Percentiles rank a stretch among this genome's conserved stretches.
Conservation (phyloP, 306 rosid species). For the Cucurbita argyrosperma region DNA sequence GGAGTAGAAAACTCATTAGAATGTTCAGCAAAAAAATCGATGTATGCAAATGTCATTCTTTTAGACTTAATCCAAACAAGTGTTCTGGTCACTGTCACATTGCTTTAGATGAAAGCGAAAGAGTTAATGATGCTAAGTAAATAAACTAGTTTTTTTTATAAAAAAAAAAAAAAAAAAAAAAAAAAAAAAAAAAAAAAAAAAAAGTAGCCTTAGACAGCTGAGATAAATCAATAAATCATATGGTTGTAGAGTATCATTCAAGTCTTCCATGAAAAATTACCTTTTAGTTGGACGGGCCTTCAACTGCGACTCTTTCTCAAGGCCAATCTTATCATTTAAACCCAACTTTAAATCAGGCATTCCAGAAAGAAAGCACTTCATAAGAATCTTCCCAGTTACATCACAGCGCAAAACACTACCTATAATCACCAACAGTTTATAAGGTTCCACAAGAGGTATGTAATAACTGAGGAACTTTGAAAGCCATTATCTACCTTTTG, state of each 20-base stretch:
- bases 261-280: constrained; percentile 24
- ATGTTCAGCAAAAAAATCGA: no score
- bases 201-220: background rate
- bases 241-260: background rate
- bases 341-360: constrained; percentile 98
- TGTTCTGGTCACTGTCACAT: no score
- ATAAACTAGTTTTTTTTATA: no score
- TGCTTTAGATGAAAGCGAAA: no score
- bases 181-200: background rate
- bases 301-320: constrained; percentile 86
- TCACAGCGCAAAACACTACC: constrained; percentile 88
- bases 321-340: constrained; percentile 87
- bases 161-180: background rate
- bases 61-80: no score
- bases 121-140: no score
- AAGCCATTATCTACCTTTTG: constrained; percentile 48
- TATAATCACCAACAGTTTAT: constrained; percentile 21
- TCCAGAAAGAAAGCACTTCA: constrained; percentile 95
- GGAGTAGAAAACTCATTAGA: no score
- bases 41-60: no score
- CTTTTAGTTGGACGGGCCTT: constrained; percentile 83
- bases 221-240: constrained; percentile 6
- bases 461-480: background rate
- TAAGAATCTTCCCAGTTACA: constrained; percentile 80
- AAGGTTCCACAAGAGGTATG: constrained; percentile 9